Evolutionary conservation across 345 rosid species (phyloP), one percentile per base, ranked within the genome.

Genomic region (Citrus mangshanensis): DNA sequence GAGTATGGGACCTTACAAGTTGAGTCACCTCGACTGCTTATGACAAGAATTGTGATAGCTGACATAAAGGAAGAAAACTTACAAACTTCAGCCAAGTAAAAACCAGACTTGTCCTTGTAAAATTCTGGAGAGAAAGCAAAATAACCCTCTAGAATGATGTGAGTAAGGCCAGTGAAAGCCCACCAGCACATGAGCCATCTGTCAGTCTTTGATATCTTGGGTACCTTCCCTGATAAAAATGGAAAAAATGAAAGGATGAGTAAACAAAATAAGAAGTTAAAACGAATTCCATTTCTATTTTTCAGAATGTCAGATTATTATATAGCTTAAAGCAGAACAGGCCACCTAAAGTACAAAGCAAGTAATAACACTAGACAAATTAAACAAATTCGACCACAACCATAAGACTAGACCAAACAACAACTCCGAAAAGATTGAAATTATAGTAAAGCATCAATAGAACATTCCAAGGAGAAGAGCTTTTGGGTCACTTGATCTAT

Each of bases 161-260:
- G 98, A 10, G 97, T 93, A 46, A 96, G 93, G 80, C 97, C 97
- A 9, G 98, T 91, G 91, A 93, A 96, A 56, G 93, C 90, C 98
- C 98, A 94, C 99, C 99, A 94, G 85, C 98, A 96, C 97, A 96
- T 92, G 0, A 96, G 81, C 83, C 88, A 78, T 78, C 91, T 91
- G 67, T 96, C 93, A 34, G 86, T 67, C 70, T 81, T 88, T 2
- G 86, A 59, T 70, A 75, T 75, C 83, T 83, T 92, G 25, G 78
- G 70, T 27, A 81, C 75, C 58, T 82, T 66, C 66, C 94, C 94
- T 89, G 88, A 62, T 35, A 72, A 25, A 68, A 58, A 32, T 5
- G 30, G 73, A 77, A 59, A 55, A 70, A n/a, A 3, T 40, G 16
- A 42, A 42, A 42, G 16, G 13, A 60, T 4, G 22, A 4, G 6